These are phyloP conservation scores for Thozetella sp. DNA, from an alignment of 495 filamentous ascomycete genomes.

Conservation along the genomic window DNA sequence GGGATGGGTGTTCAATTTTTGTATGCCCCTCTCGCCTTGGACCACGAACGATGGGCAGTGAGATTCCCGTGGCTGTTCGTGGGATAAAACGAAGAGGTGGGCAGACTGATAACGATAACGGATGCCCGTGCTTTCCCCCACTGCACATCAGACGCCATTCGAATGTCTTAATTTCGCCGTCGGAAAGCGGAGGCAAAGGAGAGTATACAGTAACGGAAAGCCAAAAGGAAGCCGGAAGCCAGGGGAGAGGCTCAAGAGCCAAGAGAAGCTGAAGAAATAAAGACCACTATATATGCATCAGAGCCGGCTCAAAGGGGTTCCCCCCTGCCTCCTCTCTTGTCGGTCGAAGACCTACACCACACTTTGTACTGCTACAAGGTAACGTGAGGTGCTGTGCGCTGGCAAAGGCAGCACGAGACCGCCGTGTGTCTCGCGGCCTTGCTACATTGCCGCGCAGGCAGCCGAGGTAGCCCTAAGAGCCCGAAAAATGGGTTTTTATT, in stretches of 20 bases:
- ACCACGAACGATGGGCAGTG: not conserved
- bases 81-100: not conserved
- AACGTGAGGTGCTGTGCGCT: no score
- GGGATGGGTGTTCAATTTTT: no score
- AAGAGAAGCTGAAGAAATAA: not conserved
- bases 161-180: not conserved
- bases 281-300: no score
- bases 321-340: not conserved
- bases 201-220: not conserved
- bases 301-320: no score
- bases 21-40: not conserved
- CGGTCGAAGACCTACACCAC: not conserved
- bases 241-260: no score
- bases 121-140: conserved; percentile 1
- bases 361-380: no score
- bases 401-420: no score
- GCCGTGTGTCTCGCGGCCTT: no score
- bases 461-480: no score
- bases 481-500: not conserved
- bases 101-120: conserved; percentile 1
- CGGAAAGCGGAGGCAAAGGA: not conserved
- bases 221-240: not conserved
- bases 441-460: no score
- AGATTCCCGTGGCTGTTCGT: not conserved
- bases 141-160: conserved; percentile 1